Base-by-base conservation (phyloP, 148 eudicot genomes). In the Cornus suecica region DNA sequence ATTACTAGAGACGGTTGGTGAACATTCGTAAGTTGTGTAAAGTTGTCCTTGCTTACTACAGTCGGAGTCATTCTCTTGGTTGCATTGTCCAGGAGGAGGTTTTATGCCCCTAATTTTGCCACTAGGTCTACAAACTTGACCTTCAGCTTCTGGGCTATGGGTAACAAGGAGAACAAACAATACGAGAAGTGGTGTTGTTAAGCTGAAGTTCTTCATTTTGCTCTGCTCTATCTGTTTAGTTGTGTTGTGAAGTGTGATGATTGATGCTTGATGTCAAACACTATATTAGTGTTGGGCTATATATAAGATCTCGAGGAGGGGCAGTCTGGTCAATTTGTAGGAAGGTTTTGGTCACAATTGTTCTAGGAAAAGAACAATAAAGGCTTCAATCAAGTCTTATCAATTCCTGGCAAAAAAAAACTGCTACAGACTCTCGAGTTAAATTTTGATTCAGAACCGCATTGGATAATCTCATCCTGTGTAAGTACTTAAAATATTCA, bases 101-200 rank as follows among this genome's bases (percentile, higher is more conserved):
- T n/a, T n/a, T n/a, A n/a, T n/a, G n/a, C n/a, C 87, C 4, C 24
- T 65, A 8, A 80, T 25, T n/a, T 51, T 69, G 65, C 82, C 82
- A 65, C 78, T 80, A 1, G 77, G 78, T 15, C 69, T 69, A 78
- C 78, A 80, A 31, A 27, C n/a, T 18, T 75, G 69, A 68, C 26
- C 51, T 25, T 52, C 31, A 25, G 58, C 54, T 48, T 48, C 54
- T 48, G 15, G 54, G 20, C 54, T 11, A 48, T 48, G 8, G 42
- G 42, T 18, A 37, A 37, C 54, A 48, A 48, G 54, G 54, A 48
- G 54, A 48, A 48, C 4, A 48, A 48, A 18, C 18, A 48, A 48
- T 48, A 48, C 3, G 2, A 48, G 54, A 48, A 48, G 54, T 11
- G 54, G 20, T 13, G 54, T 13, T 13, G 0, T 11, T 1, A 48